Evolutionary conservation across 2,329 filamentous ascomycete species (phyloP).

Genomic region (Trichoderma sp.): DNA sequence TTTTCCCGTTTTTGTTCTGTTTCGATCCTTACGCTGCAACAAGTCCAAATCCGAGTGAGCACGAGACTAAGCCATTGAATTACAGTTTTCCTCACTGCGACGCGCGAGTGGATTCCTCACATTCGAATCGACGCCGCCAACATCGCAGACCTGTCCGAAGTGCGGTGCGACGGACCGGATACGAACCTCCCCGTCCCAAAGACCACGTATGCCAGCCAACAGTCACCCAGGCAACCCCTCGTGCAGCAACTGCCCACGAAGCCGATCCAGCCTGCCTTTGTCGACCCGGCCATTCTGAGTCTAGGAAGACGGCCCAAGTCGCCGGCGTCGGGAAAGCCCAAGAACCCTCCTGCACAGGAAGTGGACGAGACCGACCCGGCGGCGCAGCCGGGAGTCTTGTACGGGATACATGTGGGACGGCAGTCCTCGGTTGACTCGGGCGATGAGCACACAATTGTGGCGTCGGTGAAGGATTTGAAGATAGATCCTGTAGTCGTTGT

Average conservation of each 20-base stretch:
- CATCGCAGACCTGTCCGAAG: slow-evolving; percentile 50
- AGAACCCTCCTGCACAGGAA: slow-evolving; percentile 25
- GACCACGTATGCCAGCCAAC: slow-evolving; percentile 30
- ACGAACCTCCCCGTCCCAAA: slow-evolving; percentile 33
- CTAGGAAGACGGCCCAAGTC: slow-evolving; percentile 52
- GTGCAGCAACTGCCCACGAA: neutral
- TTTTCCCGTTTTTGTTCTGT: neutral
- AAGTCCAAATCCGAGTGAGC: neutral
- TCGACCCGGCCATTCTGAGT: slow-evolving; percentile 83
- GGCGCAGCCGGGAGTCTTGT: slow-evolving; percentile 18
- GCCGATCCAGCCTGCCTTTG: slow-evolving; percentile 53
- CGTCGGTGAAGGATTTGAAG: slow-evolving; percentile 36
- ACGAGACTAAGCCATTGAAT: neutral
- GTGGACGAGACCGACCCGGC: slow-evolving; percentile 5
- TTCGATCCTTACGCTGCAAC: neutral
- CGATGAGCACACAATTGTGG: slow-evolving; percentile 34
- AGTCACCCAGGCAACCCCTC: neutral
- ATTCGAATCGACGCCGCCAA: slow-evolving; percentile 52
- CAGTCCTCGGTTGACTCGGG: slow-evolving; percentile 21
- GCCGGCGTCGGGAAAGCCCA: slow-evolving; percentile 29
- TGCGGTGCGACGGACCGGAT: slow-evolving; percentile 38
- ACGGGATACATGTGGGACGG: slow-evolving; percentile 21
- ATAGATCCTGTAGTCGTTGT: slow-evolving; percentile 27
- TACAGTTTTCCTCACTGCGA: slow-evolving; percentile 46
- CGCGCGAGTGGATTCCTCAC: slow-evolving; percentile 46